Evolutionary conservation across 345 rosid genomes (phyloP), one percentile per base, ranked within the genome.

Genomic region (Streptanthus diversifolius): DNA sequence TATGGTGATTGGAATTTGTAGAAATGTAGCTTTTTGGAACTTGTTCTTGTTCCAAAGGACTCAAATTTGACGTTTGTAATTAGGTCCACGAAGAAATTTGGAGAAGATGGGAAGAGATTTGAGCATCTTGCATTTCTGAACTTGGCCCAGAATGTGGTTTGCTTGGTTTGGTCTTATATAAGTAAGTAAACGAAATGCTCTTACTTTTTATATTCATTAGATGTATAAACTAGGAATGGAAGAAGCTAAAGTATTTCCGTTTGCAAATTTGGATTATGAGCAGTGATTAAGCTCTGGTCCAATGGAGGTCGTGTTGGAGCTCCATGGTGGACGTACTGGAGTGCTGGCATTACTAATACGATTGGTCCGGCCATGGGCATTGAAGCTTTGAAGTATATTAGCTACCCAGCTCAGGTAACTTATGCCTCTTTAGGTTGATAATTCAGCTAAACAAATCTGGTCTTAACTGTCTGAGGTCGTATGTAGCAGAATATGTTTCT

Each of bases 361-460:
- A 93, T 91, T 77, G 99, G 99, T 51, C 99, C 99, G 0, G 93
- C 99, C 52, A 87, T 95, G 95, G 99, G 97, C 13, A 95, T 95
- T 64, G 97, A 95, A 77, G 99, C 99, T 41, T 70, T 95, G 55
- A 95, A 95, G 81, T 95, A 91, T 77, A 95, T 95, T 37, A 91
- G 99, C 65, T 95, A 95, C 73, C 99, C 99, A 6, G 99, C 99
- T 54, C 99, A 95, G 98, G 98, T 76, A 79, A 36, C 4, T 62
- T 63, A 76, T 13, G 14, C 58, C 14, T 75, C 63, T 48, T 48
- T 57, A 36, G 45, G 39, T n/a, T 29, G 21, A 29, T 54, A 0
- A 7, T 27, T 14, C 36, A 27, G 36, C 19, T 29, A 14, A 25
- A 6, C 57, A 33, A 10, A 5, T 52, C 7, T 24, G 33, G 17